Conservation (phyloP, 1,284 basidiomycete genomes). For the Fomitiporia mediterranea region DNA sequence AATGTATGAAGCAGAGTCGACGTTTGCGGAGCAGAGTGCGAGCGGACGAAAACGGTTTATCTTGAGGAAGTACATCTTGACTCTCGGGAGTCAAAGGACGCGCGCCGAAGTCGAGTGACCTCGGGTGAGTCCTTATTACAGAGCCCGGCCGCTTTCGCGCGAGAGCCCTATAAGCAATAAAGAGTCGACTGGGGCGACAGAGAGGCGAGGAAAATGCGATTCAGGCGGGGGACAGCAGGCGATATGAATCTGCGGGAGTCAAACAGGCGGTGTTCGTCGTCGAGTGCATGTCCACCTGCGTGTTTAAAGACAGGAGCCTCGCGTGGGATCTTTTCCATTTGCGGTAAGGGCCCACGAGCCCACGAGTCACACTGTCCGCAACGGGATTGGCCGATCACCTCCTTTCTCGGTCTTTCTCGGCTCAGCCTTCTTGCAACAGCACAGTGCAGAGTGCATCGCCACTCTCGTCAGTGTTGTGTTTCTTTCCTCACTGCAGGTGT, state of each 20-base stretch:
- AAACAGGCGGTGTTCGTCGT: not conserved
- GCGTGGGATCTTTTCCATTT: constrained; percentile 1
- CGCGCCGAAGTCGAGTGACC: constrained; percentile 18
- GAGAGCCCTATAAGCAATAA: constrained; percentile 1
- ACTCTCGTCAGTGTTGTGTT: no score
- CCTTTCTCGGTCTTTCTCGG: constrained; percentile 12
- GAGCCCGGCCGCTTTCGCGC: constrained; percentile 19
- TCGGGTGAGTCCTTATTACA: constrained; percentile 15
- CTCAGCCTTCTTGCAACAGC: not conserved
- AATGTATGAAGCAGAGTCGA: constrained; percentile 1
- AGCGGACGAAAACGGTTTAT: constrained; percentile 17
- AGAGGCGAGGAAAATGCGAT: not conserved
- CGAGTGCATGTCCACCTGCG: not conserved
- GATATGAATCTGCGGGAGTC: not conserved
- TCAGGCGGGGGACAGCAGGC: not conserved
- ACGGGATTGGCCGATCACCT: constrained; percentile 10
- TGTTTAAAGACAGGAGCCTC: constrained; percentile 4
- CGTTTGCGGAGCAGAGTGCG: constrained; percentile 5
- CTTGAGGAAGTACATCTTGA: constrained; percentile 18
- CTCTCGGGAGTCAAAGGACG: constrained; percentile 14
- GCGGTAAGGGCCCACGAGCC: constrained; percentile 2
- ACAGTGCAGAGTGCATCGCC: no score
- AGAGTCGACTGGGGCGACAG: not conserved
- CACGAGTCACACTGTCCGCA: constrained; percentile 8
- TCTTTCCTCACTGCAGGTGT: not conserved